Base-by-base conservation (phyloP, 192 early-diverging fungal species). In the Umbelopsis isabellina region DNA sequence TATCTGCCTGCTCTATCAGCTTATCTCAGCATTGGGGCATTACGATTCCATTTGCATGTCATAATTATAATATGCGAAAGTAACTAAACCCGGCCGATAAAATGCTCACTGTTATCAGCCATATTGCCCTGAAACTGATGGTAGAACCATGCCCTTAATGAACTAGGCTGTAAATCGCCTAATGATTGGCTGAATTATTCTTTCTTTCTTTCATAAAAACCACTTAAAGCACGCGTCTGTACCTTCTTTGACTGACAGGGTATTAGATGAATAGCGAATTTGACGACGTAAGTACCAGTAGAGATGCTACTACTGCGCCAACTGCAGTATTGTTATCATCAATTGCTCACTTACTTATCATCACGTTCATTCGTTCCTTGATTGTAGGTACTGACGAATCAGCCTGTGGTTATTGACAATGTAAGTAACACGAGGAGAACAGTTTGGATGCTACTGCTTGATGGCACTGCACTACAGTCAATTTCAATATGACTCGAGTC, bases 361-460 rank as follows among this genome's bases (percentile, higher is more conserved):
- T 49, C 48, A 16, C 18, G 12, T 45, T 25, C 2, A 16, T 53
- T 45, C 51, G 35, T 52, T 53, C 10, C 25, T n/a, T 44, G 65
- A 33, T 58, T 58, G 30, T 66, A 78, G 76, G 95, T 97, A 18
- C 77, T 98, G 70, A 97, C 95, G 23, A 99, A 99, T 83, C 95
- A 97, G 79, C 95, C 97, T 16, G 95, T 98, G 12, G 97, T 99
- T 61, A 97, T 99, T 79, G 97, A 99, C 86, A 98, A 98, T 87
- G 97, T 98, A 89, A 84, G 89, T 77, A 8, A 25, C 30, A 16
- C 37, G 25, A 1, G 18, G 18, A 41, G 7, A 41, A 33, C 4
- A 22, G 9, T 4, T n/a, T 6, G 11, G 25, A 22, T 12, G 44
- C 51, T 51, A 41, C 37, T 41, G 37, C 37, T 41, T 41, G 1